Percentiles rank a stretch among this genome's conserved stretches.
phyloP scores from a whole-genome alignment of 2,329 filamentous ascomycete genomes.

The Phaeoacremonium minimum region DNA sequence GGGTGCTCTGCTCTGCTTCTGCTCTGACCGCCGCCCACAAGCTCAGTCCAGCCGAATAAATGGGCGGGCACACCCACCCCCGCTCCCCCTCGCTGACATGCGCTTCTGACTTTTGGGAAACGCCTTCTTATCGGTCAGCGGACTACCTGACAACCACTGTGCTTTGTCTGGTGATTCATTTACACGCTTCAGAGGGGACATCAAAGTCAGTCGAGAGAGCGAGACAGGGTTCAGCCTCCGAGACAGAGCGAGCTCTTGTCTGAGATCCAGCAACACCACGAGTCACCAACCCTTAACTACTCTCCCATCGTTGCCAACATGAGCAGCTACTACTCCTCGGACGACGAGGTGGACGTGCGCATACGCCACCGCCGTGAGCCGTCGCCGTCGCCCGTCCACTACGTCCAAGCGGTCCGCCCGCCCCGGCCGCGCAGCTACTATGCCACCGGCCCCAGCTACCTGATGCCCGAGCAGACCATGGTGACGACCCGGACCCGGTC shows the following conservation, averaged over 20 bases:
- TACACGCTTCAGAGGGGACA: too few species aligned
- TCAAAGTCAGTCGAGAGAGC: too few species aligned
- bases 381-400: conserved; percentile 37
- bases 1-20: not conserved
- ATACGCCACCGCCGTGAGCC: conserved; percentile 34
- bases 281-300: too few species aligned
- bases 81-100: conserved; percentile 13
- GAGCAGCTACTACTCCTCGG: conserved; percentile 34
- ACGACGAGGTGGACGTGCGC: conserved; percentile 50
- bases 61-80: conserved; percentile 20
- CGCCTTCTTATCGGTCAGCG: too few species aligned
- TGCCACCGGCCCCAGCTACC: conserved; percentile 31
- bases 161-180: too few species aligned
- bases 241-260: too few species aligned
- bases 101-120: conserved; percentile 19
- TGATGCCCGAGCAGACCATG: conserved; percentile 42
- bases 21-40: too few species aligned
- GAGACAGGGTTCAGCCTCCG: too few species aligned
- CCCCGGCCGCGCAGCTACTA: conserved; percentile 33
- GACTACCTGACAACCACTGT: too few species aligned
- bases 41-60: too few species aligned
- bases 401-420: conserved; percentile 34
- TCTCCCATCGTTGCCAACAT: not conserved
- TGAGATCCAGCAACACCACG: too few species aligned
- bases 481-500: conserved; percentile 37